These are phyloP conservation scores for Ramularia endophylla DNA, from an alignment of 2,329 filamentous ascomycete species.

Conservation along the genomic window DNA sequence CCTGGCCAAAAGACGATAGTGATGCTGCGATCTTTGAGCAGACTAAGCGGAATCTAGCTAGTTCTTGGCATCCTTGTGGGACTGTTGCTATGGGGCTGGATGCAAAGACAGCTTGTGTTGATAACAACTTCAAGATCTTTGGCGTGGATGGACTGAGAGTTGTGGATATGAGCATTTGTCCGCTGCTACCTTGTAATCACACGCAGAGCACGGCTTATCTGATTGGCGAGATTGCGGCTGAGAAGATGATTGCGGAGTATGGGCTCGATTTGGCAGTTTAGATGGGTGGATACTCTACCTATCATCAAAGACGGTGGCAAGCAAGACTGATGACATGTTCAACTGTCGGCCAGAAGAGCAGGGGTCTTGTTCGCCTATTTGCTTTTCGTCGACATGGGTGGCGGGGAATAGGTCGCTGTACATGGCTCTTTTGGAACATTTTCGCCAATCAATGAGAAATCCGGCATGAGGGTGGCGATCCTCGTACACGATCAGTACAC, in stretches of 20 bases:
- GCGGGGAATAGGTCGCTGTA: too few species aligned
- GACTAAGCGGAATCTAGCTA: not conserved
- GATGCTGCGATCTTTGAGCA: slow-evolving; percentile 5
- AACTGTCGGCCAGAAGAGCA: too few species aligned
- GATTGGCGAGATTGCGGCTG: slow-evolving; percentile 10
- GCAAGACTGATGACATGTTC: too few species aligned
- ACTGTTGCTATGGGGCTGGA: slow-evolving; percentile 5
- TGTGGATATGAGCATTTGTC: slow-evolving; percentile 6
- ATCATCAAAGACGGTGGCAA: too few species aligned
- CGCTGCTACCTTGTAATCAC: slow-evolving; percentile 7
- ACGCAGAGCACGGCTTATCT: slow-evolving; percentile 9
- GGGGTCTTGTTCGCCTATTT: too few species aligned
- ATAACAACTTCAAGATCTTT: slow-evolving; percentile 3
- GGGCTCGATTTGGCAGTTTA: not conserved
- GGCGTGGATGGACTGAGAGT: slow-evolving; percentile 5
- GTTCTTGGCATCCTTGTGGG: slow-evolving; percentile 5
- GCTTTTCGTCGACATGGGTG: too few species aligned
- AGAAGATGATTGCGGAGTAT: slow-evolving; percentile 12
- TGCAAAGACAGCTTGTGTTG: slow-evolving; percentile 3
- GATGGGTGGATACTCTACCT: too few species aligned
- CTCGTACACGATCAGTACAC: too few species aligned
- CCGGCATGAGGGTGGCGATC: too few species aligned
- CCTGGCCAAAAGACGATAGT: slow-evolving; percentile 3
- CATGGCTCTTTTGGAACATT: too few species aligned
- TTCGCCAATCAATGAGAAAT: too few species aligned